phyloP scores from a whole-genome alignment of 768 basidiomycete species.

The Amanita jacksonii region DNA sequence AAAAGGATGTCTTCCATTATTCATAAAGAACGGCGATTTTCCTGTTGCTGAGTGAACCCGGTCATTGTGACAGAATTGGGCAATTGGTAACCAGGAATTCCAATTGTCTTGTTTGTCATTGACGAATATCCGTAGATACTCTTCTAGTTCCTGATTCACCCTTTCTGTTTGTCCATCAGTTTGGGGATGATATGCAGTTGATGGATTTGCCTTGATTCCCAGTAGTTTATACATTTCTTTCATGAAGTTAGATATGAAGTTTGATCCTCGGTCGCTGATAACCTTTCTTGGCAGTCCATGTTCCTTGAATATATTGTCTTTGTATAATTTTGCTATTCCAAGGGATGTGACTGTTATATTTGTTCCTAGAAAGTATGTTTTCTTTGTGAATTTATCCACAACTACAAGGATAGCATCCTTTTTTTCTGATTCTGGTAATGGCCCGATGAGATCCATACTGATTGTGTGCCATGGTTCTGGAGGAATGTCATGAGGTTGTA shows the following conservation, averaged over 20 bases:
- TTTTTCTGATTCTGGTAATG: not conserved
- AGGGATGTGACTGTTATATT: no score
- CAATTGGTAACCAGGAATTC: conserved; percentile 5
- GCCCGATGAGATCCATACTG: not conserved
- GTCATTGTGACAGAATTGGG: conserved; percentile 15
- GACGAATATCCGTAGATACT: conserved; percentile 14
- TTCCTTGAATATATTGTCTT: no score
- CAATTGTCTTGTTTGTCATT: conserved; percentile 12
- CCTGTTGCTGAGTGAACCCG: conserved; percentile 7
- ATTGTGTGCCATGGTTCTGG: not conserved
- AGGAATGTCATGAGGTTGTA: not conserved
- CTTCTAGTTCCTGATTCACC: conserved; percentile 16
- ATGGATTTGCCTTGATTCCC: conserved; percentile 8
- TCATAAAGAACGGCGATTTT: conserved; percentile 12
- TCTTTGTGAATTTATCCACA: not conserved
- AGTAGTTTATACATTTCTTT: not conserved
- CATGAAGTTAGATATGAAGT: not conserved
- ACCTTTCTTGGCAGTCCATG: no score
- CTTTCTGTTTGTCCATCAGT: conserved; percentile 16
- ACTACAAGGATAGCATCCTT: not conserved
- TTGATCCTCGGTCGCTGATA: no score
- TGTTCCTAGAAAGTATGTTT: no score
- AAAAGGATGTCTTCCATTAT: no score
- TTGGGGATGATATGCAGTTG: conserved; percentile 12
- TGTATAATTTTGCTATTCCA: no score